phyloP scores from a whole-genome alignment of 768 basidiomycete genomes.

The Lanmaoa pseudosensibilis region DNA sequence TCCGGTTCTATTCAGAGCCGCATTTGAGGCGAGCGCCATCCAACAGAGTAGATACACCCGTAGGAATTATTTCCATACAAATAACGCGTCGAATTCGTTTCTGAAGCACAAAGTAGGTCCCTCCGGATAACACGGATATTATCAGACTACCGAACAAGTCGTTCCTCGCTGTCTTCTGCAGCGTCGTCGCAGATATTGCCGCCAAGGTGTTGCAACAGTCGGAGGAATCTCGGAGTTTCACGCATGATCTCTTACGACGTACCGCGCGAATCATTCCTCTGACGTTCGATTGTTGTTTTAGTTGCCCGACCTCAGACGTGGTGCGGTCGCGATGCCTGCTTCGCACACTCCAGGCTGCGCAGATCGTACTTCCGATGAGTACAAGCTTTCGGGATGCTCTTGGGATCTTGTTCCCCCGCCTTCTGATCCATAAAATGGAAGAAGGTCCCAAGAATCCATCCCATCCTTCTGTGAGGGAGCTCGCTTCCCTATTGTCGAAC shows the following conservation, averaged over 20 bases:
- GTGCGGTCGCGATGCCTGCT: slow-evolving; percentile 42
- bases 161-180: slow-evolving; percentile 48
- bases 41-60: slow-evolving; percentile 35
- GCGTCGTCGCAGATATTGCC: slow-evolving; percentile 46
- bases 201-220: slow-evolving; percentile 42
- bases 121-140: slow-evolving; percentile 34
- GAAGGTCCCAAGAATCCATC: slow-evolving; percentile 36
- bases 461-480: slow-evolving; percentile 10
- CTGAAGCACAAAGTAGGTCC: slow-evolving; percentile 32
- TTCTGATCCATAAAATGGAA: slow-evolving; percentile 41
- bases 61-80: slow-evolving; percentile 19
- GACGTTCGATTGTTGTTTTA: slow-evolving; percentile 45
- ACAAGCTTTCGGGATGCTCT: slow-evolving; percentile 31
- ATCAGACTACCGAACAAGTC: slow-evolving; percentile 39
- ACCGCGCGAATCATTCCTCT: slow-evolving; percentile 40
- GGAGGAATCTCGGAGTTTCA: slow-evolving; percentile 48
- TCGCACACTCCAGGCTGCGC: slow-evolving; percentile 38
- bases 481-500: slow-evolving; percentile 25
- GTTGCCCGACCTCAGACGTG: slow-evolving; percentile 34
- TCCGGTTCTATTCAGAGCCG: slow-evolving; percentile 43
- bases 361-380: slow-evolving; percentile 23
- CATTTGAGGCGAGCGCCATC: slow-evolving; percentile 34
- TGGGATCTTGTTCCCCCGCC: slow-evolving; percentile 30
- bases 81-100: neutral
- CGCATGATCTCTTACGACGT: slow-evolving; percentile 47